Evolutionary conservation across 2,329 filamentous ascomycete species (phyloP).

Genomic region (Pseudovirgaria hyperparasitica): DNA sequence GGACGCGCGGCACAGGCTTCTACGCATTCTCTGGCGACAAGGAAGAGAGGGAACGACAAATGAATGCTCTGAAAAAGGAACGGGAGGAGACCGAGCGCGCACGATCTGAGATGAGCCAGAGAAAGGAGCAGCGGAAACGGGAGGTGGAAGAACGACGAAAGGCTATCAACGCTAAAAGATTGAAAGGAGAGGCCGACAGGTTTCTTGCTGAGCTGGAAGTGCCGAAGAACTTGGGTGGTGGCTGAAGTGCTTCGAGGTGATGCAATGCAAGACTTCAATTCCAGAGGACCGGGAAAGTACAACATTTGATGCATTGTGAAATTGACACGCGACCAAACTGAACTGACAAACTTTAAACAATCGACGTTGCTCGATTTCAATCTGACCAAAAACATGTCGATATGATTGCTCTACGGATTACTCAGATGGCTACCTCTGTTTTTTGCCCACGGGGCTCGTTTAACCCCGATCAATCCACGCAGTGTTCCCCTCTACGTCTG

Average conservation of each 20-base stretch:
- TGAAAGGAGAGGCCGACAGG: conserved; percentile 55
- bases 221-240: no score
- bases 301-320: no score
- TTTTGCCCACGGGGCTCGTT: no score
- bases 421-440: no score
- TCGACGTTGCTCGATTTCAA: no score
- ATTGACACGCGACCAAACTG: no score
- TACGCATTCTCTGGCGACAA: conserved; percentile 77
- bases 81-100: conserved; percentile 55
- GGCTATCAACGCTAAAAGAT: conserved; percentile 48
- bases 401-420: no score
- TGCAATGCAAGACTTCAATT: no score
- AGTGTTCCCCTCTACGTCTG: conserved; percentile 31
- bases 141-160: conserved; percentile 43
- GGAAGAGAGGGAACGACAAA: conserved; percentile 54
- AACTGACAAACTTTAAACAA: no score
- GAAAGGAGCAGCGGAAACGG: conserved; percentile 41
- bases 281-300: no score
- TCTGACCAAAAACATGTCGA: no score
- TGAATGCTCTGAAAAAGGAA: conserved; percentile 58
- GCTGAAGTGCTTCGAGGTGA: no score
- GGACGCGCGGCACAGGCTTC: conserved; percentile 82
- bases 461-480: conserved; percentile 37
- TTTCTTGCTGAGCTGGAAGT: conserved; percentile 53
- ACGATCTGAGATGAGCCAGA: conserved; percentile 42